A percentile compares a stretch with the other conserved stretches of the same genome.
Conservation (phyloP, 1,284 basidiomycete genomes). For the Ceratobasidium sp. region DNA sequence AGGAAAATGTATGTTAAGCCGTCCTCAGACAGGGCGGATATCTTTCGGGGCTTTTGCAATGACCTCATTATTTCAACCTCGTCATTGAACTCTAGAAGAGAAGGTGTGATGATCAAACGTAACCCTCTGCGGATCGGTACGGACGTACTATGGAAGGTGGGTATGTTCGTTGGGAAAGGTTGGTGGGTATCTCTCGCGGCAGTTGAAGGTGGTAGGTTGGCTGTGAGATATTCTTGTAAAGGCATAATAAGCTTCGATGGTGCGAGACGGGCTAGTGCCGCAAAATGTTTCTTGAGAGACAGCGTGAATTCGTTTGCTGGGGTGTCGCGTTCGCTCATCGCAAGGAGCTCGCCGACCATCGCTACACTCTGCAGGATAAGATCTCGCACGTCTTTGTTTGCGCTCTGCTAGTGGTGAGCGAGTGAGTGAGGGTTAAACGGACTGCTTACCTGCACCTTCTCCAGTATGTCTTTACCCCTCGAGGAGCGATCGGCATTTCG, state of each 20-base stretch:
- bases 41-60: conserved; percentile 91
- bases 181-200: conserved; percentile 74
- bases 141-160: conserved; percentile 78
- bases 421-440: background rate
- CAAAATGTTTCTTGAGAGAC: conserved; percentile 74
- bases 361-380: conserved; percentile 66
- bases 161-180: conserved; percentile 83
- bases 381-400: conserved; percentile 57
- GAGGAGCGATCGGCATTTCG: conserved; percentile 71
- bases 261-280: conserved; percentile 66
- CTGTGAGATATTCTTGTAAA: conserved; percentile 91
- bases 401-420: conserved; percentile 56
- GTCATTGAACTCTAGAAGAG: conserved; percentile 74
- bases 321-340: conserved; percentile 70
- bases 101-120: background rate
- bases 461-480: conserved; percentile 74
- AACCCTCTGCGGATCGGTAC: background rate
- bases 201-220: conserved; percentile 82
- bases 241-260: conserved; percentile 85
- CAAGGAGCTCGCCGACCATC: conserved; percentile 77
- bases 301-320: conserved; percentile 63
- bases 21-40: conserved; percentile 86
- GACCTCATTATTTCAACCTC: conserved; percentile 94
- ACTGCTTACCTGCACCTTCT: conserved; percentile 68
- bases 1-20: conserved; percentile 91